Evolutionary conservation across 352 stramenopile genomes (phyloP), one percentile per base, ranked within the genome.

Genomic region (Pythium aristosporum): DNA sequence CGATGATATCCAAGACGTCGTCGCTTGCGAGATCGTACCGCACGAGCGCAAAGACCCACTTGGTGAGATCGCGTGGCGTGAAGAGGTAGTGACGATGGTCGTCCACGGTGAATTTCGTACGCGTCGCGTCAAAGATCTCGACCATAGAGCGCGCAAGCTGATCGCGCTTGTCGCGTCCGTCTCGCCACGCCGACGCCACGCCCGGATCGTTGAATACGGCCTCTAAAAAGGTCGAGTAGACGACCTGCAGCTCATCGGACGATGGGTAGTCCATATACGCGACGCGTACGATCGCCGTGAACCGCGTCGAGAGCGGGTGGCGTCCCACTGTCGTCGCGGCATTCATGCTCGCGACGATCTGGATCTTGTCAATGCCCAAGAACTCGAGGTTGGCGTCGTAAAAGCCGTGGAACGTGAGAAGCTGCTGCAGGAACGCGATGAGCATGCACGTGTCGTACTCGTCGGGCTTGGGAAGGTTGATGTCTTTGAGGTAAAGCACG

Each of bases 371-470:
- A 12, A 98, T 75, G 18, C 88, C 81, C 21, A 98, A 72, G 63
- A 98, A 98, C 74, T 98, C 93, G 21, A 98, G 70, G 44, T 95
- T 79, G 20, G 92, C 85, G 62, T 98, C 91, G 74, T 98, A 99
- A 64, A 98, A 98, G n/a, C 96, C 96, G 23, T 94, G 86, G 65
- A 98, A 97, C 0, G 95, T 98, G 57, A 98, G 77, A 21, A 98
- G 69, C 69, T 98, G 95, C 72, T 98, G 96, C 3, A 98, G 75
- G 70, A 98, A 98, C 5, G 94, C 92, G 28, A 98, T 97, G 21
- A 98, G 80, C 88, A 98, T 97, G 71, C 95, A 98, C 46, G 96
- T 98, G 63, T 97, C 89, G 71, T 98, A 98, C 70, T 94, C 83
- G 61, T 98, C 96, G 0, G 94, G 94, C 43, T 96, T 96, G 5